phyloP scores from a whole-genome alignment of 2,329 filamentous ascomycete species.

The Aspergillus ochraceoroseus region DNA sequence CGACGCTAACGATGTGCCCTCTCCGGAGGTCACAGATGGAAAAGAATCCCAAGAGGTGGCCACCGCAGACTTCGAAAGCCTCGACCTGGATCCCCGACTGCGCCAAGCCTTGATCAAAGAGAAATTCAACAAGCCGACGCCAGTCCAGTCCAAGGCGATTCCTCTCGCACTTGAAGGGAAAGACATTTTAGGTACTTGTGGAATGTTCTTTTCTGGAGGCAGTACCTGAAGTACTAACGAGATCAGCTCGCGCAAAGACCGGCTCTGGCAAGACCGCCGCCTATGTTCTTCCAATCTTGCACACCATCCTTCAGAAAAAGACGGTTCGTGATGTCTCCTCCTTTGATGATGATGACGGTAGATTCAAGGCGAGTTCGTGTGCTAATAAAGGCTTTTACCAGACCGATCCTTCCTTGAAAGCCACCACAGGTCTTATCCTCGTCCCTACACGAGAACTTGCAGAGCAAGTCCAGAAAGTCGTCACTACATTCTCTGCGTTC shows the following conservation, averaged over 20 bases:
- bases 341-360: not conserved
- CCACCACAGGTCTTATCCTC: slow-evolving; percentile 74
- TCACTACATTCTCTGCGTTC: slow-evolving; percentile 72
- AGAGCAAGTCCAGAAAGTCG: slow-evolving; percentile 76
- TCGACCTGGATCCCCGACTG: slow-evolving; percentile 78
- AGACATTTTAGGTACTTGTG: slow-evolving; percentile 63
- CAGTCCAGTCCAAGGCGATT: slow-evolving; percentile 81
- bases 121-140: slow-evolving; percentile 79
- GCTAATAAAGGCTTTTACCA: slow-evolving; percentile 16
- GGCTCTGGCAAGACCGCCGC: slow-evolving; percentile 98
- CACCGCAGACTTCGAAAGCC: slow-evolving; percentile 62
- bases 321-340: slow-evolving; percentile 42
- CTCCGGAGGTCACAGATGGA: slow-evolving; percentile 29
- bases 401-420: slow-evolving; percentile 39
- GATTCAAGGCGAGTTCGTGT: not conserved
- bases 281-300: slow-evolving; percentile 83
- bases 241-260: slow-evolving; percentile 76
- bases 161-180: slow-evolving; percentile 81
- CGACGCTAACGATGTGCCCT: slow-evolving; percentile 46
- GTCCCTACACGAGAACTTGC: slow-evolving; percentile 93
- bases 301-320: slow-evolving; percentile 76
- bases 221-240: slow-evolving; percentile 19
- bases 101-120: slow-evolving; percentile 80
- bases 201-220: not conserved
- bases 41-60: slow-evolving; percentile 24